A percentile compares a stretch with the other conserved stretches of the same genome.
Evolutionary conservation across 73 alveolate genomes (phyloP).

Genomic region (Tetrahymena borealis): DNA sequence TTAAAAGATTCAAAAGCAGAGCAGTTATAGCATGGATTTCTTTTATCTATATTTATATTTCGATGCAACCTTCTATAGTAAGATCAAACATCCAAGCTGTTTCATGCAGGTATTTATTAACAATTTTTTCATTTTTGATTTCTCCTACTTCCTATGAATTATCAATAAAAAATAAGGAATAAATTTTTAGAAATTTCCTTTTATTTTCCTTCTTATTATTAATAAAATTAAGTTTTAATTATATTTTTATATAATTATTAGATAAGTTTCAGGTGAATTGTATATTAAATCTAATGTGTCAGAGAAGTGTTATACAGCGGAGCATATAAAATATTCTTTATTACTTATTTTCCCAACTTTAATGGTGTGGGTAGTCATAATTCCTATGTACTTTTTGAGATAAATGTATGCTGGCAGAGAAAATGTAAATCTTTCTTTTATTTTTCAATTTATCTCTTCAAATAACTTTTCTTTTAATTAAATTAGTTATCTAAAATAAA

Average conservation of each 20-base stretch:
- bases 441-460: no score
- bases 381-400: conserved; percentile 12
- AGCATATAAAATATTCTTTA: neutral
- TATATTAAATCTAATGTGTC: conserved; percentile 26
- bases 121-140: no score
- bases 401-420: neutral
- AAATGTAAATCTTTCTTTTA: neutral
- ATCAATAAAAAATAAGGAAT: no score
- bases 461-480: no score
- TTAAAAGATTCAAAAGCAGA: neutral
- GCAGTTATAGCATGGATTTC: conserved; percentile 13
- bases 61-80: neutral
- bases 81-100: neutral
- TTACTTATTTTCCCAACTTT: conserved; percentile 6
- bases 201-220: neutral
- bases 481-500: neutral
- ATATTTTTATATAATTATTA: neutral
- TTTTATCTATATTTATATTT: neutral
- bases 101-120: neutral
- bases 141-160: no score
- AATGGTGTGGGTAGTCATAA: conserved; percentile 10
- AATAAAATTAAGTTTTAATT: neutral
- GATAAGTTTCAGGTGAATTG: neutral
- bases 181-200: no score
- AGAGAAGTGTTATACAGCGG: neutral